Conservation (phyloP, 73 alveolate genomes). For the Paraurostyla sp. region DNA sequence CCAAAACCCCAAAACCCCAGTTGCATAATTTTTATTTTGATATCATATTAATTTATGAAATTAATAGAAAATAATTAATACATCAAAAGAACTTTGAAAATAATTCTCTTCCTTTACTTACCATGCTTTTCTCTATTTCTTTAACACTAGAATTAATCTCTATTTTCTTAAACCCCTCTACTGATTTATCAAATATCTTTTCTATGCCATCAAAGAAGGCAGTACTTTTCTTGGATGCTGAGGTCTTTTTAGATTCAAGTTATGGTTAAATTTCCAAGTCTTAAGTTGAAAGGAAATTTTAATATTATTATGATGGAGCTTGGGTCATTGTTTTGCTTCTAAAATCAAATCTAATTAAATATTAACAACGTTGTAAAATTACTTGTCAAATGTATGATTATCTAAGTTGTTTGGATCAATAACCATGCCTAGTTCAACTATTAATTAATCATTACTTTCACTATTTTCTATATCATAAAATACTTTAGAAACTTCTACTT, state of each 20-base stretch:
- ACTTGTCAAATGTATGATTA: background rate
- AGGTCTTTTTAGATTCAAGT: background rate
- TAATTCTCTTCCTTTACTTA: constrained; percentile 8
- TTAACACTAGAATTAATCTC: background rate
- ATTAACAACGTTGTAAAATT: background rate
- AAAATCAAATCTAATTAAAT: background rate
- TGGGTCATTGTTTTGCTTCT: background rate
- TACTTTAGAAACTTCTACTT: background rate
- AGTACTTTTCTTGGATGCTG: background rate
- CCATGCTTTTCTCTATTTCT: background rate
- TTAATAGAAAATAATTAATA: too few species aligned
- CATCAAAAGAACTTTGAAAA: constrained; percentile 25
- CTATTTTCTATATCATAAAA: background rate
- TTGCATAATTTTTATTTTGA: too few species aligned
- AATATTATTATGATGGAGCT: background rate
- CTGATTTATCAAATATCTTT: constrained; percentile 8
- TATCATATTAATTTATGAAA: too few species aligned
- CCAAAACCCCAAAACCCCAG: too few species aligned
- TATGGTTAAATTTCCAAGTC: background rate
- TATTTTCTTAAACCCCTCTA: constrained; percentile 5
- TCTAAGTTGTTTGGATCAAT: constrained; percentile 23
- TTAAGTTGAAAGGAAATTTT: background rate
- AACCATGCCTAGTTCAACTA: background rate
- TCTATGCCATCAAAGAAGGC: constrained; percentile 12
- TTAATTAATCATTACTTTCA: background rate